Conservation (phyloP, 805 yeast genomes). For the Phaffomyces opuntiae region DNA sequence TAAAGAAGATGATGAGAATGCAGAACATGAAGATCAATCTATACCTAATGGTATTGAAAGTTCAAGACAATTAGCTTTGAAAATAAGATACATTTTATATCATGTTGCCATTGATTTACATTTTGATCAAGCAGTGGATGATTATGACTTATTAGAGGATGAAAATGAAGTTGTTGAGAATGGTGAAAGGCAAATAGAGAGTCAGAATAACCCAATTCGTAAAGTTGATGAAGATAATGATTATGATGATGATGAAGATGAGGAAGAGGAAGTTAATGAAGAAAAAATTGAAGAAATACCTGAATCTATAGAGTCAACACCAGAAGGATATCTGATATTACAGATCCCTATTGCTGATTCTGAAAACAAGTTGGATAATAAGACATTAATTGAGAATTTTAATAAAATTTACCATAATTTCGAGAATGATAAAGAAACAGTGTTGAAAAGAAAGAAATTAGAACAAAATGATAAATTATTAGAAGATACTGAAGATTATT, state of each 20-base stretch:
- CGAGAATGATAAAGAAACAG: constrained; percentile 69
- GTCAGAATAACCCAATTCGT: constrained; percentile 14
- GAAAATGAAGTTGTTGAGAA: neutral
- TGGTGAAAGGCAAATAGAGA: neutral
- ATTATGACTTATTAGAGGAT: constrained; percentile 15
- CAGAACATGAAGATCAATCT: constrained; percentile 27
- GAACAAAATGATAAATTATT: constrained; percentile 76
- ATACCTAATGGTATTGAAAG: constrained; percentile 37
- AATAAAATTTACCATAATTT: constrained; percentile 69
- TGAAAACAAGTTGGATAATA: constrained; percentile 26
- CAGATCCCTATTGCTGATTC: constrained; percentile 29
- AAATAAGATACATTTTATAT: constrained; percentile 61
- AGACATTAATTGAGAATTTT: constrained; percentile 47
- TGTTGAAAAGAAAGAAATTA: constrained; percentile 65
- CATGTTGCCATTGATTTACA: constrained; percentile 57
- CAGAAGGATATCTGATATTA: constrained; percentile 22
- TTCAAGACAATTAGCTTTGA: constrained; percentile 52
- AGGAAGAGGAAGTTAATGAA: constrained; percentile 7
- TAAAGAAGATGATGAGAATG: constrained; percentile 23
- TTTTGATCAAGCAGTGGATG: constrained; percentile 20
- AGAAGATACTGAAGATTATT: constrained; percentile 14
- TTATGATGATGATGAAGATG: constrained; percentile 23
- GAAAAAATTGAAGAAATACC: neutral
- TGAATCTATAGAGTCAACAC: constrained; percentile 10
- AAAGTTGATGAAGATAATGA: constrained; percentile 32